Base-by-base conservation (phyloP, 1,284 basidiomycete genomes). In the Rhodotorula sp. region DNA sequence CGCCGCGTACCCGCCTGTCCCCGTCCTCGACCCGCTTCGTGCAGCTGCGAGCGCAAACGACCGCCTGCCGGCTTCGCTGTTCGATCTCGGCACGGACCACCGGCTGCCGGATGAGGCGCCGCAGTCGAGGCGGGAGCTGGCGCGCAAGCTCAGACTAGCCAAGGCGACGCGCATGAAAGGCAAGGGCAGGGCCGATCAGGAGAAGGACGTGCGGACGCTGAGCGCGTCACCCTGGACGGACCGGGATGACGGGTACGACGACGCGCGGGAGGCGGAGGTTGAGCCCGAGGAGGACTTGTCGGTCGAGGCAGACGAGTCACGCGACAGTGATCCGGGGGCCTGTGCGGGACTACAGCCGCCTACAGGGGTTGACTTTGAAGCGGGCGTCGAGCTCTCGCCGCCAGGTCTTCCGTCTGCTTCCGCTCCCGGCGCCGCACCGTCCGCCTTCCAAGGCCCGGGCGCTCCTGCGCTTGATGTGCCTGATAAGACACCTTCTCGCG, bases 1-100 rank as follows among this genome's bases (percentile, higher is more conserved):
- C 53, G 66, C 60, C 19, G 66, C 59, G 12, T 67, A 61, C 8
- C 60, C 66, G 7, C 46, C 49, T 44, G 48, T 48, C 10, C 9
- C 53, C 2, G 27, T 45, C n/a, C 23, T 54, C 61, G 19, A 45
- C 52, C 44, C 34, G 17, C 21, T n/a, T 21, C 13, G 42, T 16
- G 49, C 60, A 27, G 34, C 23, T 23, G 3, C 17, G 10, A 41
- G 21, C 23, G 49, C 50, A 4, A 21, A 14, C 50, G 52, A 54
- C 25, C 19, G 13, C 34, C 63, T 64, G 1, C 46, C 63, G 17
- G 34, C 27, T 4, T 57, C 53, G 42, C 57, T 66, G 42, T 58
- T 66, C 25, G 50, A 66, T 44, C 56, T 66, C 50, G 64, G 64
- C 0, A 53, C 49, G 25, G 56, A 44, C 1, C 52, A 46, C 34